Evolutionary conservation across 768 basidiomycete genomes (phyloP), one percentile per base, ranked within the genome.

Genomic region (Russula sp.): DNA sequence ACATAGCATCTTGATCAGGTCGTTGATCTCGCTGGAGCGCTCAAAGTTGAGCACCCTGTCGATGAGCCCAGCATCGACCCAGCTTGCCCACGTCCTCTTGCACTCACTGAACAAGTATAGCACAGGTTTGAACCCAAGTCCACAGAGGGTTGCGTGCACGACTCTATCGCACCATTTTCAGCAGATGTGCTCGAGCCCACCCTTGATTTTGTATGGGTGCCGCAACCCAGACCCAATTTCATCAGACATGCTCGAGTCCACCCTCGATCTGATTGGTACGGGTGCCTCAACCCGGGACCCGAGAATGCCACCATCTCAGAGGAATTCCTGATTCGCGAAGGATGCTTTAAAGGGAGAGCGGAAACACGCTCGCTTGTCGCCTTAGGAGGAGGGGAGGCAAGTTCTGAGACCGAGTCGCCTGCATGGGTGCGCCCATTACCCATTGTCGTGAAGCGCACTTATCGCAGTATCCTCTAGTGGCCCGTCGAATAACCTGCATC

Each of bases 401-500:
- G 29, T n/a, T 34, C 38, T 13, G 20, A 50, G 1, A 20, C 18
- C n/a, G 42, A n/a, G 36, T 39, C 22, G 36, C 63, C 59, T 20
- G 52, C n/a, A 34, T n/a, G 46, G 41, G 38, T 7, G 9, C 10
- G 16, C 20, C 25, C 38, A 13, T 56, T 9, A 11, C 65, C 60
- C n/a, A n/a, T n/a, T n/a, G n/a, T n/a, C n/a, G n/a, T n/a, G n/a
- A n/a, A n/a, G 71, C 9, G n/a, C 29, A 20, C 4, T 7, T 4
- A 7, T 34, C 0, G 45, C 69, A 61, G 60, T 53, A 13, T 29
- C 74, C 46, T 75, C 81, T 58, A 93, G 76, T 55, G 86, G 73
- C 71, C 85, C 83, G 71, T 93, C 90, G 67, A 93, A 87, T 49
- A 89, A 87, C 34, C 75, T 66, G 67, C 90, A 93, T 32, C 85